Percentiles rank a stretch among this genome's conserved stretches.
Evolutionary conservation across 139 green algal genomes (phyloP).

Genomic region (Chlorella sp.): DNA sequence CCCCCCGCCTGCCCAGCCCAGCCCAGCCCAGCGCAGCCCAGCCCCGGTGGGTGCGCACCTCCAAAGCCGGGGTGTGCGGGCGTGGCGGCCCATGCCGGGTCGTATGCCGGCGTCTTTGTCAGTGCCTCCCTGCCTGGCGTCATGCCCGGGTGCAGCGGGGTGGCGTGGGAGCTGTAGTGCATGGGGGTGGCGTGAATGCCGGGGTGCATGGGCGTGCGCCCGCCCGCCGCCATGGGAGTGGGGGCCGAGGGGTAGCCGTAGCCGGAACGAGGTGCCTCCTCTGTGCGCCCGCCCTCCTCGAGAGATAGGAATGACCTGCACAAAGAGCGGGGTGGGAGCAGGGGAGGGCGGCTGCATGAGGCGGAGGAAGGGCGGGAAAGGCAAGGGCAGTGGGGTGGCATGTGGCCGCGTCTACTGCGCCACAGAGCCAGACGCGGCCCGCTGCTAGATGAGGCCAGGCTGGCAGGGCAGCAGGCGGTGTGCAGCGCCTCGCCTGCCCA

Average conservation of each 20-base stretch:
- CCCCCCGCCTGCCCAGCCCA: too few relatives aligned
- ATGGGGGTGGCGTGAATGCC: slow-evolving; percentile 54
- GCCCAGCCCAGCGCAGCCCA: not conserved
- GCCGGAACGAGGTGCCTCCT: not conserved
- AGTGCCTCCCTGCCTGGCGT: slow-evolving; percentile 62
- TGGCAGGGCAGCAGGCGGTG: too few relatives aligned
- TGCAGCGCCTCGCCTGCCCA: too few relatives aligned
- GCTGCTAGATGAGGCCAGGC: too few relatives aligned
- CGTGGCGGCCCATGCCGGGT: slow-evolving; percentile 48
- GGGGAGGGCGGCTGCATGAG: not conserved
- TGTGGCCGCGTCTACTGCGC: too few relatives aligned
- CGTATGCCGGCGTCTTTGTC: slow-evolving; percentile 65
- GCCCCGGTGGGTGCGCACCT: not conserved
- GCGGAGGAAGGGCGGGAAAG: not conserved
- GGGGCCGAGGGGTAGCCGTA: slow-evolving; percentile 6
- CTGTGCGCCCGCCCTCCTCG: slow-evolving; percentile 28
- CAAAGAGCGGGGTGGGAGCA: not conserved
- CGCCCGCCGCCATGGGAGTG: slow-evolving; percentile 38
- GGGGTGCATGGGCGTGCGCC: slow-evolving; percentile 54
- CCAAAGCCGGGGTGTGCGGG: slow-evolving; percentile 47
- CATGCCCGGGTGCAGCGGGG: slow-evolving; percentile 67
- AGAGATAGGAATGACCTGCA: slow-evolving; percentile 51
- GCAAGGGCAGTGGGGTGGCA: not conserved
- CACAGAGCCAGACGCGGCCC: too few relatives aligned
- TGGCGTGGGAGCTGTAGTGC: slow-evolving; percentile 46